Evolutionary conservation across 2,329 filamentous ascomycete species (phyloP), one percentile per base, ranked within the genome.

Genomic region (Ascochyta clinopodiicola): DNA sequence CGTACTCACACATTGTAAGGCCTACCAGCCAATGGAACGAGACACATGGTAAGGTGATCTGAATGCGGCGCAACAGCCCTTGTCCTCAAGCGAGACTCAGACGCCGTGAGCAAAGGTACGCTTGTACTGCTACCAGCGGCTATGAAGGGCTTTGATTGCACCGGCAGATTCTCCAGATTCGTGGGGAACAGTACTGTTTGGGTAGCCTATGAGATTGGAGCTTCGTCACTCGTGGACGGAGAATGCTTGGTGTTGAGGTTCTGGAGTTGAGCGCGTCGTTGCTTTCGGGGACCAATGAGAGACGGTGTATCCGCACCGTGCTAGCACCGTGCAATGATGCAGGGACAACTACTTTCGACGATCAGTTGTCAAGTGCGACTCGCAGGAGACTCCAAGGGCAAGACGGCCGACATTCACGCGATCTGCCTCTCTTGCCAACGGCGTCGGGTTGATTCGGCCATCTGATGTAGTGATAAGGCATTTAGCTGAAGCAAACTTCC

Each of bases 211-310:
- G 63, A 72, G 49, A 55, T 35, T 22, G 51, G 45, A 54, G 47
- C 45, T 44, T 59, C 29, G 49, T 63, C 62, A 63, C 74, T 64
- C 72, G 74, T 76, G 73, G 62, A 56, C 43, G 42, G 54, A 44
- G 36, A 29, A 40, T 50, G 56, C 60, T 60, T 74, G 69, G 71
- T 74, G 72, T 75, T 75, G 72, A 74, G 66, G 63, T 64, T 57
- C 40, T 57, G 55, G 60, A 57, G 53, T 60, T 52, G 64, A 67
- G 57, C 62, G 61, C 53, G 57, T 66, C 42, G 60, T 60, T 50
- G n/a, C 38, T 24, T 6, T 9, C 32, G 24, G 45, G 35, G 56
- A 49, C 72, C 72, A 75, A 75, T 75, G 53, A 68, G 63, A 62
- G 22, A 29, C 36, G 31, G 21, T 27, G 46, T 44, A 36, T 22